Base-by-base conservation (phyloP, 2,329 filamentous ascomycete species). In the Mycosphaerelloides madeirae region DNA sequence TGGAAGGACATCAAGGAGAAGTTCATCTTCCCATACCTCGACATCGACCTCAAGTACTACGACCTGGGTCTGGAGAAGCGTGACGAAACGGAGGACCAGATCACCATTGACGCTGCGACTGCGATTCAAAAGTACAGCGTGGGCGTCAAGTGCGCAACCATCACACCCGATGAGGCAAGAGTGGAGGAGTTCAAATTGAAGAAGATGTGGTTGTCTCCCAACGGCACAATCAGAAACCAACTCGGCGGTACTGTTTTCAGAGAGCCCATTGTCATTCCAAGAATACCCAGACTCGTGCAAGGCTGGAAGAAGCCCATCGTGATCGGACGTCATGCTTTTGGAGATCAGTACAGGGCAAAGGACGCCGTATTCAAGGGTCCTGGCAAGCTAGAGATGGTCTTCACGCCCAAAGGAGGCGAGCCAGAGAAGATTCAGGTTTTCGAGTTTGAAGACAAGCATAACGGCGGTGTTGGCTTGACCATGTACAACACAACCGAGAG, bases 281-380 rank as follows among this genome's bases (percentile, higher is more conserved):
- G 83, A 63, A 88, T 98, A 55, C 93, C 93, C 47, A 86, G 91
- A 62, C 83, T 98, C 46, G 88, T 98, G 41, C 89, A 88, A 37
- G 89, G 91, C 70, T 98, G 93, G 93, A 90, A 94, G 78, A 90
- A 96, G 76, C 89, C 93, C 68, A 98, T 98, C 72, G 93, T 97
- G 68, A 97, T 98, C 68, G 93, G 93, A 59, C 89, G 93, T 69
- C 93, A 98, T 72, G 93, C 93, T 55, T 96, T 96, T 65, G 93
- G 93, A 65, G 93, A 97, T 75, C 93, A 98, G 75, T 98, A 98
- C 78, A 85, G 91, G 53, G 93, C 93, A 59, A 95, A 94, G 74
- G 93, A 98, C 76, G 75, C 78, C 53, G 87, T 97, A 52, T 81
- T 90, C 53, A 78, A 83, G 41, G 86, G 85, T 44, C 81, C 84